Conservation (phyloP, 768 basidiomycete genomes). For the Panaeolus cyanescens region DNA sequence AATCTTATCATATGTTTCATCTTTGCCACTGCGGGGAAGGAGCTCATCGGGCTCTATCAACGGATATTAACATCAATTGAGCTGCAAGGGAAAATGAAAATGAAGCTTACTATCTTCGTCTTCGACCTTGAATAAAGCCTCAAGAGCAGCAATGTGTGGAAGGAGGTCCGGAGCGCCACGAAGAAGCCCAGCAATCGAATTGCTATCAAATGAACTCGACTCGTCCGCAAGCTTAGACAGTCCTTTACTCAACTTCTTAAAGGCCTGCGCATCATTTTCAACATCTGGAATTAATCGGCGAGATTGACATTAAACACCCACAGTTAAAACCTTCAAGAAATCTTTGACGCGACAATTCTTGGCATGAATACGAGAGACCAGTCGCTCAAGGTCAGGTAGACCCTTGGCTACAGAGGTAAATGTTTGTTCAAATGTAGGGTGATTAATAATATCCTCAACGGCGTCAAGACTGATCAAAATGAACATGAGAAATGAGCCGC, state of each 20-base stretch:
- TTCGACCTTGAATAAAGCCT: conserved; percentile 63
- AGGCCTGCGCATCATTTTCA: conserved; percentile 49
- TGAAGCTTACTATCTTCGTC: conserved; percentile 55
- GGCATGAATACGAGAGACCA: conserved; percentile 94
- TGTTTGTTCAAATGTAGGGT: conserved; percentile 73
- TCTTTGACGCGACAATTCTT: conserved; percentile 86
- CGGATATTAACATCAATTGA: conserved; percentile 2
- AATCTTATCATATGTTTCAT: conserved; percentile 81
- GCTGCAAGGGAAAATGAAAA: background rate
- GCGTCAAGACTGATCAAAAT: conserved; percentile 77
- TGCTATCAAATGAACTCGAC: conserved; percentile 75
- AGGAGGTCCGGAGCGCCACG: conserved; percentile 80
- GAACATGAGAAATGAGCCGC: background rate
- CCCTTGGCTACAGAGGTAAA: conserved; percentile 80
- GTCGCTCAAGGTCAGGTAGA: conserved; percentile 89
- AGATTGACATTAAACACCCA: conserved; percentile 30
- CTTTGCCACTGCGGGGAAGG: conserved; percentile 82
- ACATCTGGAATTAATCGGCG: background rate
- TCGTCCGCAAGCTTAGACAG: conserved; percentile 62
- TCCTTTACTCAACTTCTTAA: conserved; percentile 71
- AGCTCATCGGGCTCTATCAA: conserved; percentile 65
- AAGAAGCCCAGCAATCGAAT: conserved; percentile 73
- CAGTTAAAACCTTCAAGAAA: conserved; percentile 81
- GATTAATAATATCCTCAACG: conserved; percentile 85
- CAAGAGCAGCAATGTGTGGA: conserved; percentile 70